phyloP scores from a whole-genome alignment of 73 alveolate species.

The Halteria grandinella region DNA sequence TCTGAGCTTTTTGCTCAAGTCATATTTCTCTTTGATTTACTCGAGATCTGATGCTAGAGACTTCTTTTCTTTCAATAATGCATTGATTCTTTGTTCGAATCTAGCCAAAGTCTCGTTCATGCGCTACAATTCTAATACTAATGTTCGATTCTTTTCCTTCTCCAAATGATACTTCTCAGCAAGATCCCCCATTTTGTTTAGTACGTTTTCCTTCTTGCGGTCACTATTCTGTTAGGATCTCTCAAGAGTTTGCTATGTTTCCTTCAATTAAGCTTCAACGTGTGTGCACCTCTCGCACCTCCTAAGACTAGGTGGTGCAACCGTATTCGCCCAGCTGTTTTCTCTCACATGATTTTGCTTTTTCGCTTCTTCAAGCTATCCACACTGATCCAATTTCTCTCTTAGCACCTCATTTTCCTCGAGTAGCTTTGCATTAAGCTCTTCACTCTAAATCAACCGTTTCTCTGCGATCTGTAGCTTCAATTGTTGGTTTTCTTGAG shows the following conservation, averaged over 20 bases:
- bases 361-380: not conserved
- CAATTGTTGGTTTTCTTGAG: no score
- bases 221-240: not conserved
- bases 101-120: not conserved
- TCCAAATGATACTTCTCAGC: conserved; percentile 28
- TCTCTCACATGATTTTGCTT: no score
- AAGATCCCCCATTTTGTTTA: conserved; percentile 8
- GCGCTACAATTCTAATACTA: not conserved
- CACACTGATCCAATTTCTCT: not conserved
- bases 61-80: not conserved
- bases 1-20: no score
- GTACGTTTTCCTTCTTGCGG: conserved; percentile 3
- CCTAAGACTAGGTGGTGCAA: no score
- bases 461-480: no score
- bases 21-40: no score
- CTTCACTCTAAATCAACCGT: no score
- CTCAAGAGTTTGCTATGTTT: not conserved
- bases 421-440: not conserved
- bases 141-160: not conserved
- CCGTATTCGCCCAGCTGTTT: no score
- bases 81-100: conserved; percentile 2
- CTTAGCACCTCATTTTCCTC: conserved; percentile 36
- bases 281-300: no score
- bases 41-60: no score
- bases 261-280: no score